Conservation (phyloP, 1,284 basidiomycete species). For the Rhodotorula sp. region DNA sequence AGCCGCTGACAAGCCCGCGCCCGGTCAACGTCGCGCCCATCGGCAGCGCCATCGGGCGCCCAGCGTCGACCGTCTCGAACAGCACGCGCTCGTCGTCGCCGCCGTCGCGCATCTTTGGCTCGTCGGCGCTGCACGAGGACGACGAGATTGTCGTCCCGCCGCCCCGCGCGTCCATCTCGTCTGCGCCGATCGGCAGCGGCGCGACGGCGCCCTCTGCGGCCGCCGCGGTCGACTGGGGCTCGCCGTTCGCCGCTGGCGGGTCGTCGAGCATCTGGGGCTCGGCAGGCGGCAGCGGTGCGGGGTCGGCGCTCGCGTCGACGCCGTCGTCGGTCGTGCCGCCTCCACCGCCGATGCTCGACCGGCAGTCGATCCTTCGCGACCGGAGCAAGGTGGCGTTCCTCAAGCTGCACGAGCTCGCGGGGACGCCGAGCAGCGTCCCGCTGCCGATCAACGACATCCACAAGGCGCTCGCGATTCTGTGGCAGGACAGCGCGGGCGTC, state of each 20-base stretch:
- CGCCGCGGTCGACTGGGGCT: not conserved
- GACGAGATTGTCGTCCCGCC: conserved; percentile 40
- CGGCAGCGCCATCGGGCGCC: conserved; percentile 34
- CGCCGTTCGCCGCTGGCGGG: not conserved
- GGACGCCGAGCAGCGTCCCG: conserved; percentile 15
- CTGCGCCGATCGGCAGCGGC: conserved; percentile 12
- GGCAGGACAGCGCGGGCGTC: conserved; percentile 27
- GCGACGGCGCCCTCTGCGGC: not conserved
- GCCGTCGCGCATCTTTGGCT: conserved; percentile 31
- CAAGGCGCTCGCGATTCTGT: conserved; percentile 40
- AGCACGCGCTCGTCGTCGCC: conserved; percentile 23
- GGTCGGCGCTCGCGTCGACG: not conserved
- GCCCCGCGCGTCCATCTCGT: conserved; percentile 29
- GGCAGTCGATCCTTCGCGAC: conserved; percentile 43
- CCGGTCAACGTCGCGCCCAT: conserved; percentile 18
- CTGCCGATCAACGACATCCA: conserved; percentile 42
- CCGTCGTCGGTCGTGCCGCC: conserved; percentile 10
- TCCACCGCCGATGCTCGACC: conserved; percentile 36
- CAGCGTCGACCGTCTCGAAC: conserved; percentile 21
- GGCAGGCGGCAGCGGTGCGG: too few species aligned
- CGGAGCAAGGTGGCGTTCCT: conserved; percentile 40
- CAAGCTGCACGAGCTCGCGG: conserved; percentile 40
- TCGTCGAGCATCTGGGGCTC: conserved; percentile 2
- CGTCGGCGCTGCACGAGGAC: conserved; percentile 39
- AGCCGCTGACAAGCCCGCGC: conserved; percentile 17